phyloP scores from a whole-genome alignment of 164 flowering plant species.

The Dillenia turbinata region DNA sequence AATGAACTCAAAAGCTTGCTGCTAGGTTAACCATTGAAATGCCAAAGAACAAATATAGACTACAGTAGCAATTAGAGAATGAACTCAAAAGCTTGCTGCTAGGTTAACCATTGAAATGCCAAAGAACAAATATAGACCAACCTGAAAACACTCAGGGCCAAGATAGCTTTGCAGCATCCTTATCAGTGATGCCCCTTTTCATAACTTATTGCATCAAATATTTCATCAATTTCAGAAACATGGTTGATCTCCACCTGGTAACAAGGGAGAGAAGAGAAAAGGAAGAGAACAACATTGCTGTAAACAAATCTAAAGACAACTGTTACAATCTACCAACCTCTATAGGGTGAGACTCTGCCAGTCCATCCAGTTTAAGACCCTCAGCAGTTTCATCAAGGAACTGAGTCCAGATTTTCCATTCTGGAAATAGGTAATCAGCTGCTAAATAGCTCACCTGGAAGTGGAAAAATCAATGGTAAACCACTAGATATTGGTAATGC shows the following conservation, averaged over 20 bases:
- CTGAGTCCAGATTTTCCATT: slow-evolving; percentile 98
- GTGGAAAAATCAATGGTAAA: slow-evolving; percentile 3
- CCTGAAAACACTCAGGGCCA: slow-evolving; percentile 90
- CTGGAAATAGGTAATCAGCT: slow-evolving; percentile 84
- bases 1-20: no score
- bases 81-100: no score
- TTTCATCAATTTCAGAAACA: slow-evolving; percentile 88
- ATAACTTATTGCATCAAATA: slow-evolving; percentile 95
- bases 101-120: not conserved
- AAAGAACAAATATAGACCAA: slow-evolving; percentile 14
- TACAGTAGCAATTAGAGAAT: no score
- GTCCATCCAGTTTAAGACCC: slow-evolving; percentile 90
- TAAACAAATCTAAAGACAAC: no score
- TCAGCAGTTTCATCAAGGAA: slow-evolving; percentile 80
- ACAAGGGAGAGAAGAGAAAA: not conserved
- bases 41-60: not conserved
- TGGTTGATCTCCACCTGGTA: slow-evolving; percentile 83
- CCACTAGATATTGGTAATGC: not conserved
- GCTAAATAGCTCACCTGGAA: slow-evolving; percentile 90
- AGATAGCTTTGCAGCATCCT: slow-evolving; percentile 95
- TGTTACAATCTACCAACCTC: slow-evolving; percentile 43
- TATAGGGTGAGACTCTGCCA: slow-evolving; percentile 93
- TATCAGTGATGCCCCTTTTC: slow-evolving; percentile 86
- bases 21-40: not conserved
- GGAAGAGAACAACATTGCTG: no score